Evolutionary conservation across 345 rosid species (phyloP), one percentile per base, ranked within the genome.

Genomic region (Combretum micranthum): DNA sequence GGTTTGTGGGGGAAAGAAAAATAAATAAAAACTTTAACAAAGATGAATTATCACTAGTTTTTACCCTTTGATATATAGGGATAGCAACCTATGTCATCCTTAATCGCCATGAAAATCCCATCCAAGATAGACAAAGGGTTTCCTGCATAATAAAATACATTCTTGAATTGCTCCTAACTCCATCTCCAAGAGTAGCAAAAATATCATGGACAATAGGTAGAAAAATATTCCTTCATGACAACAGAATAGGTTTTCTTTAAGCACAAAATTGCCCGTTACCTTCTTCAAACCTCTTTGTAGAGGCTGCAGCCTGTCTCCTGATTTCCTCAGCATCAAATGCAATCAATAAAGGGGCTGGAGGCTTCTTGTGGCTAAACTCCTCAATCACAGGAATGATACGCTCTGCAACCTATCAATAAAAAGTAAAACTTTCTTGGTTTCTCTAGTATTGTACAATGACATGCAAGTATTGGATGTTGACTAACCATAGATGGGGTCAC

Each of bases 51-150:
- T 48, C 22, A 56, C 25, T 45, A 3, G 60, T 52, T 53, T 56
- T 67, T 66, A 84, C 97, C 92, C 70, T 79, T 89, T 25, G 91
- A 59, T 46, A 80, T 73, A 69, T 82, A 75, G 8, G 97, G 97
- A 61, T 71, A 69, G 82, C 87, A 86, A 59, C 85, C 92, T 59
- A 89, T 89, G 64, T 89, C 97, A 60, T 89, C 97, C 75, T 86
- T 89, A 62, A 89, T 81, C 64, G 95, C 93, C 64, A 89, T 71
- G 65, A 89, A 86, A 72, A 86, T 76, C 42, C 97, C 97, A 66
- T 86, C 97, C 72, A 86, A 66, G 62, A 86, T 60, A 5, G 92
- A 89, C 62, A 89, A 59, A n/a, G 87, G 85, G 44, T 68, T 80
- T 72, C 95, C 95, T 89, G 80, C 75, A 77, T 49, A 56, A 56